phyloP scores from a whole-genome alignment of 805 yeast genomes.

The Yamadazyma endophytica region DNA sequence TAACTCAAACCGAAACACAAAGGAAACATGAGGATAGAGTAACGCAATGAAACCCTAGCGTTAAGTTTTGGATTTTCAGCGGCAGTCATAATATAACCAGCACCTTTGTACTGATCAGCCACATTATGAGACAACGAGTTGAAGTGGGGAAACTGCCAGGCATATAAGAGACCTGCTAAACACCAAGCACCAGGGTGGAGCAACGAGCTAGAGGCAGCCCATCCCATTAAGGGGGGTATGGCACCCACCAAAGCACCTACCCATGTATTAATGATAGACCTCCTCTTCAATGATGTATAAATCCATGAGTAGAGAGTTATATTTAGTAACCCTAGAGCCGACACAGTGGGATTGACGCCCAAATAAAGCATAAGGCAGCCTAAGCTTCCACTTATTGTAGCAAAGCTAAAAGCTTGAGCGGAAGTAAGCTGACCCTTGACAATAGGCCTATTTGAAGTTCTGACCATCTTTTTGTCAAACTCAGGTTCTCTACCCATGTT shows the following conservation, averaged over 20 bases:
- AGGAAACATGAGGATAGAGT: conserved; percentile 91
- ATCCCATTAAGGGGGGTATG: conserved; percentile 97
- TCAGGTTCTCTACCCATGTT: conserved; percentile 96
- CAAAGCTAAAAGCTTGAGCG: conserved; percentile 74
- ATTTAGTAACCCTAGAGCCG: conserved; percentile 73
- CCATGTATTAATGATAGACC: conserved; percentile 89
- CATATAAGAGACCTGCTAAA: conserved; percentile 80
- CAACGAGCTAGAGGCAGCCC: conserved; percentile 83
- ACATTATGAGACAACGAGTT: conserved; percentile 87
- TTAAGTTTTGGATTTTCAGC: conserved; percentile 87
- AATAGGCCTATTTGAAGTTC: conserved; percentile 87
- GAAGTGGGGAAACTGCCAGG: conserved; percentile 99
- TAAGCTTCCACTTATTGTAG: conserved; percentile 63
- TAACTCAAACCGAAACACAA: conserved; percentile 79
- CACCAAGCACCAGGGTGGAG: conserved; percentile 93
- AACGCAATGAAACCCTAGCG: conserved; percentile 89
- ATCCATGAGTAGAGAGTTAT: conserved; percentile 83
- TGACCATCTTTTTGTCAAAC: conserved; percentile 79
- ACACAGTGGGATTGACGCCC: conserved; percentile 87
- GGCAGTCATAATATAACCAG: conserved; percentile 98
- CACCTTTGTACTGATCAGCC: conserved; percentile 80
- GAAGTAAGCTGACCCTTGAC: conserved; percentile 79
- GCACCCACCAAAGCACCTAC: conserved; percentile 99
- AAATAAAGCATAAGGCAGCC: conserved; percentile 66
- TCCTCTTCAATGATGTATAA: conserved; percentile 86